Evolutionary conservation across 495 filamentous ascomycete genomes (phyloP).

Genomic region (Cairneyella variabilis): DNA sequence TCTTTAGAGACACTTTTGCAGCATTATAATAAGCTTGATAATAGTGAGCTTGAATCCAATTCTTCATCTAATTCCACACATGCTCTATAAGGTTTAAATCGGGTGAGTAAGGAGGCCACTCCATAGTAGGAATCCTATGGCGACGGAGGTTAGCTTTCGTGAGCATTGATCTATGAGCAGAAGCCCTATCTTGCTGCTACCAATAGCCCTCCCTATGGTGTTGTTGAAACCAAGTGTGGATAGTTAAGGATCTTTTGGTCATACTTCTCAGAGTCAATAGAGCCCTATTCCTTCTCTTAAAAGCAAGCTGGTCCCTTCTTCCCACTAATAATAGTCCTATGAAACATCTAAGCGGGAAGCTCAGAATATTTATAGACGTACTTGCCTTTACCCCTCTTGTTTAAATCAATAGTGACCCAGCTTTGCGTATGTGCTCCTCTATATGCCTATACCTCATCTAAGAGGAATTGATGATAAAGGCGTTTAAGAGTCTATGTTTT

Average conservation of each 20-base stretch:
- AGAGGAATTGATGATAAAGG: slow-evolving; percentile 2
- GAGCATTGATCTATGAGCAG: slow-evolving; percentile 4
- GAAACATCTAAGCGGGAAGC: slow-evolving; percentile 30
- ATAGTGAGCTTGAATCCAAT: slow-evolving; percentile 11
- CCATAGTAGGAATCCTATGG: slow-evolving; percentile 12
- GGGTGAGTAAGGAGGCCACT: too few species aligned
- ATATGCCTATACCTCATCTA: slow-evolving; percentile 10
- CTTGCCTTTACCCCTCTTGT: neutral
- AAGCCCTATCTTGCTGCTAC: neutral
- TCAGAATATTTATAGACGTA: slow-evolving; percentile 3
- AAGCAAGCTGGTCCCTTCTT: slow-evolving; percentile 28
- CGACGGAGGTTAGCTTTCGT: neutral
- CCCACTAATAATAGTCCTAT: slow-evolving; percentile 21
- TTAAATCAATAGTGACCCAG: neutral
- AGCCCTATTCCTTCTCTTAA: slow-evolving; percentile 32
- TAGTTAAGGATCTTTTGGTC: slow-evolving; percentile 18
- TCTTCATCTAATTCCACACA: slow-evolving; percentile 28
- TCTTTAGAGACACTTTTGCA: neutral
- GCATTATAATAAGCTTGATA: neutral
- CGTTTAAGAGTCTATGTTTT: neutral
- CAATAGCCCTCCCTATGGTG: neutral
- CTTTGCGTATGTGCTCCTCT: slow-evolving; percentile 4
- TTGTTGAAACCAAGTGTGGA: slow-evolving; percentile 19
- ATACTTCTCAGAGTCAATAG: slow-evolving; percentile 24
- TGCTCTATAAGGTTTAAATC: slow-evolving; percentile 26